A percentile compares a stretch with the other conserved stretches of the same genome.
phyloP scores from a whole-genome alignment of 1,284 basidiomycete genomes.

The Amylostereum chailletii region DNA sequence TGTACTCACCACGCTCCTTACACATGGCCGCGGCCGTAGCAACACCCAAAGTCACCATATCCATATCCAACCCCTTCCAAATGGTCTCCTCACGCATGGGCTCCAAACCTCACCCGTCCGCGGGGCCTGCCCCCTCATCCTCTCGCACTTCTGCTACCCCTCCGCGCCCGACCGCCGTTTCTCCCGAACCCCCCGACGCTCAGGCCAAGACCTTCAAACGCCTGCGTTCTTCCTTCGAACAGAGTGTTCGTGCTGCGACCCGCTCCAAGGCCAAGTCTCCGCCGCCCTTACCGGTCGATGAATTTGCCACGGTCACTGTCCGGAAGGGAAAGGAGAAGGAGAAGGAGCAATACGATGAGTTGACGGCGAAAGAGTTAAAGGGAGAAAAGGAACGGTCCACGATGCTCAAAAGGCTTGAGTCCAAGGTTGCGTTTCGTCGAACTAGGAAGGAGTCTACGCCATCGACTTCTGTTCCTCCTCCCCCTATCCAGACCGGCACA shows the following conservation, averaged over 20 bases:
- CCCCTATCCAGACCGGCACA: conserved; percentile 21
- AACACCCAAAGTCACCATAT: conserved; percentile 27
- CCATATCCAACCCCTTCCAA: conserved; percentile 36
- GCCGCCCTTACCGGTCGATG: conserved; percentile 23
- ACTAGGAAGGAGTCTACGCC: conserved; percentile 34
- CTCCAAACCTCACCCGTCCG: conserved; percentile 22
- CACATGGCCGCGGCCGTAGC: conserved; percentile 40
- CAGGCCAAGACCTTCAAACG: conserved; percentile 51
- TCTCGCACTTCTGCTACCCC: conserved; percentile 25
- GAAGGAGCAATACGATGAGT: background rate
- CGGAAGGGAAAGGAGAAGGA: conserved; percentile 29
- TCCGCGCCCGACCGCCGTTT: conserved; percentile 5
- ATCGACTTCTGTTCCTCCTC: conserved; percentile 31
- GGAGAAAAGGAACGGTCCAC: conserved; percentile 32
- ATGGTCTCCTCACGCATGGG: conserved; percentile 36
- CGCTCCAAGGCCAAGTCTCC: conserved; percentile 38
- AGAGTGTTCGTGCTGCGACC: conserved; percentile 54
- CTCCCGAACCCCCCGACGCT: conserved; percentile 21
- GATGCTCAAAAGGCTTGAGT: conserved; percentile 32
- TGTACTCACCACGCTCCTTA: too few relatives aligned
- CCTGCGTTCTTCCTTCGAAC: conserved; percentile 56
- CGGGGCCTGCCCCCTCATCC: conserved; percentile 28
- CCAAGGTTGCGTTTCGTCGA: conserved; percentile 48
- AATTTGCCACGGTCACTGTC: conserved; percentile 30
- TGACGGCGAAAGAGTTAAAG: conserved; percentile 29